These are phyloP conservation scores for Kluyveromyces sp. DNA, from an alignment of 1,139 yeast species.

Conservation along the genomic window DNA sequence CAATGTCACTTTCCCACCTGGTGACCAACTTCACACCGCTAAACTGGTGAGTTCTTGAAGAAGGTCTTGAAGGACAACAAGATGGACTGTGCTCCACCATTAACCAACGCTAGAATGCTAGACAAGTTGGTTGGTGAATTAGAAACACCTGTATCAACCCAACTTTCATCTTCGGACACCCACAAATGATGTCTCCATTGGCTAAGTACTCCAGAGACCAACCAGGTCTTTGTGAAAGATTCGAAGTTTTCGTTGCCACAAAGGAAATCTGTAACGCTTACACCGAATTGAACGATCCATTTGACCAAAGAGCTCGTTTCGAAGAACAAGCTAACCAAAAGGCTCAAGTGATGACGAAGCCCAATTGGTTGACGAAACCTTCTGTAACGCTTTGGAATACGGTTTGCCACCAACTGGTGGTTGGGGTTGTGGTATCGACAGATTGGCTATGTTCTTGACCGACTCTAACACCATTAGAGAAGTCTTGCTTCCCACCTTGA, in stretches of 20 bases:
- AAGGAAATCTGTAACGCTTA: constrained; percentile 98
- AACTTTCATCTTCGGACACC: constrained; percentile 96
- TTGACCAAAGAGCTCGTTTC: constrained; percentile 93
- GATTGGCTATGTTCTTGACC: constrained; percentile 96
- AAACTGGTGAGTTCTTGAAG: constrained; percentile 86
- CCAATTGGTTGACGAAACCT: constrained; percentile 89
- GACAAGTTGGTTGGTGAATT: constrained; percentile 95
- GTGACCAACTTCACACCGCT: constrained; percentile 86
- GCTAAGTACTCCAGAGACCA: constrained; percentile 90
- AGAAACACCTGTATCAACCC: constrained; percentile 91
- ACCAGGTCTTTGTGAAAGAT: constrained; percentile 96
- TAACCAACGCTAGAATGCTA: constrained; percentile 97
- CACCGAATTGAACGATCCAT: constrained; percentile 98
- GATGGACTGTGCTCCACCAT: constrained; percentile 91
- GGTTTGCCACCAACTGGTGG: constrained; percentile 99
- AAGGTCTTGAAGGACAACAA: constrained; percentile 69
- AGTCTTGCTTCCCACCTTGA: constrained; percentile 96
- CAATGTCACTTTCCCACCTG: constrained; percentile 88
- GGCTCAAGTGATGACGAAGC: constrained; percentile 98
- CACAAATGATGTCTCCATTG: constrained; percentile 99
- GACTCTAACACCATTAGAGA: constrained; percentile 96
- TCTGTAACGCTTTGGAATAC: constrained; percentile 95
- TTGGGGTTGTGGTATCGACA: constrained; percentile 99
- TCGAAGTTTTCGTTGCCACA: constrained; percentile 97
- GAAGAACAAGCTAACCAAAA: constrained; percentile 99